Conservation (phyloP, 2,329 filamentous ascomycete species). For the Fusarium decemcellulare region DNA sequence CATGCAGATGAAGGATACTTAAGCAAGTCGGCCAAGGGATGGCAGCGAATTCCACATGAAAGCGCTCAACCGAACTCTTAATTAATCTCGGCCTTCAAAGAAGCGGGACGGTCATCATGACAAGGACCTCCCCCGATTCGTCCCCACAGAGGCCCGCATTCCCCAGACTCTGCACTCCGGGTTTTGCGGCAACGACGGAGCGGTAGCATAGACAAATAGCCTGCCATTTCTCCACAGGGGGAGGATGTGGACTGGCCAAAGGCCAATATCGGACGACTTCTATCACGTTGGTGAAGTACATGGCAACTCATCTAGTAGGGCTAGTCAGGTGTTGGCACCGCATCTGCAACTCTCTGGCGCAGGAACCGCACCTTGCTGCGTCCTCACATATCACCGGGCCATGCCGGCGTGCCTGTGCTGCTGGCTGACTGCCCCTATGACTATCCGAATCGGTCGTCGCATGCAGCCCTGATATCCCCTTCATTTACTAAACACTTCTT, state of each 20-base stretch:
- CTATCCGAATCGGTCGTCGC: constrained; percentile 6
- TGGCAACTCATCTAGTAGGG: not conserved
- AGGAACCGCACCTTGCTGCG: constrained; percentile 7
- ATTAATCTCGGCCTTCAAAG: no score
- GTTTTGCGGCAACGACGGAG: no score
- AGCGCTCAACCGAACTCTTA: not conserved
- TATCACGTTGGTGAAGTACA: constrained; percentile 8
- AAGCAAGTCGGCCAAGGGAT: not conserved
- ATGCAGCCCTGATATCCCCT: constrained; percentile 9
- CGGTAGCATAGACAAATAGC: no score
- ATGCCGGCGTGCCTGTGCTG: no score
- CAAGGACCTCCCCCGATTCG: constrained; percentile 19
- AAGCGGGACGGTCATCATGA: constrained; percentile 22
- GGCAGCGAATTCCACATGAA: constrained; percentile 17
- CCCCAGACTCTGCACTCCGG: constrained; percentile 36
- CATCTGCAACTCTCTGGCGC: constrained; percentile 14
- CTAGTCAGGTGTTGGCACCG: not conserved
- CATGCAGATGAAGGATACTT: constrained; percentile 9
- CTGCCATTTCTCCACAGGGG: no score
- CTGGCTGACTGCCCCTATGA: not conserved
- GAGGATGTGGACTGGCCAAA: constrained; percentile 16
- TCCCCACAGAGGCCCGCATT: constrained; percentile 32
- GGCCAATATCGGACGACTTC: constrained; percentile 13
- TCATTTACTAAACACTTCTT: constrained; percentile 1
- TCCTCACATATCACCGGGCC: not conserved